Base-by-base conservation (phyloP, 345 rosid genomes). In the Stellera chamaejasme region DNA sequence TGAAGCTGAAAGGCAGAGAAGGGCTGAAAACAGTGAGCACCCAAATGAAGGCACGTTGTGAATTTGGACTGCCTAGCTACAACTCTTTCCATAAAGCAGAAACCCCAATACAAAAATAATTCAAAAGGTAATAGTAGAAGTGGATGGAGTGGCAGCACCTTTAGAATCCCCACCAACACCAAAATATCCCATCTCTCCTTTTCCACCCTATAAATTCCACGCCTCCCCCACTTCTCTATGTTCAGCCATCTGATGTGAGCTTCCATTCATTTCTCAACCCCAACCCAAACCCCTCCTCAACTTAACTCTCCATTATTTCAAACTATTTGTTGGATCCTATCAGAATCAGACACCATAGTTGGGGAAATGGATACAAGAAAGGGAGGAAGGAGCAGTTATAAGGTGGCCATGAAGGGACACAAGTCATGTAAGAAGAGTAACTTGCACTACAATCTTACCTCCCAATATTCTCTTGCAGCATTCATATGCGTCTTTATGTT, bases 401-500 rank as follows among this genome's bases (percentile, higher is more conserved):
- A 32, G 39, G 39, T 32, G 39, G 39, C 9, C 9, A 4, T 32
- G 3, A 32, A 32, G 39, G 60, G 52, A 6, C 60, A 50, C 57
- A 53, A 55, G 70, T 64, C 44, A 58, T 50, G 77, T 44, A 70
- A 57, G 54, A 68, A 39, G 53, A 66, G 54, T 48, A 53, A 27
- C 19, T 59, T 58, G 55, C 16, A 63, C 54, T 47, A 49, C 56
- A 63, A 60, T 58, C 50, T 71, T 14, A 13, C 64, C 16, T 45
- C 63, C 54, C 61, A 66, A 58, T 8, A 32, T 32, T 5, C 39
- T 32, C 48, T 66, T 12, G 25, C 75, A 5, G 79, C 67, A 48
- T 41, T 79, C 51, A 45, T 67, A 2, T 75, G 69, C 39, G 48
- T 43, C 51, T 36, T 75, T 2, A 8, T 77, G 14, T 75, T 53